A percentile compares a stretch with the other conserved stretches of the same genome.
Evolutionary conservation across 2,329 filamentous ascomycete species (phyloP).

Genomic region (Diaporthe sp.): DNA sequence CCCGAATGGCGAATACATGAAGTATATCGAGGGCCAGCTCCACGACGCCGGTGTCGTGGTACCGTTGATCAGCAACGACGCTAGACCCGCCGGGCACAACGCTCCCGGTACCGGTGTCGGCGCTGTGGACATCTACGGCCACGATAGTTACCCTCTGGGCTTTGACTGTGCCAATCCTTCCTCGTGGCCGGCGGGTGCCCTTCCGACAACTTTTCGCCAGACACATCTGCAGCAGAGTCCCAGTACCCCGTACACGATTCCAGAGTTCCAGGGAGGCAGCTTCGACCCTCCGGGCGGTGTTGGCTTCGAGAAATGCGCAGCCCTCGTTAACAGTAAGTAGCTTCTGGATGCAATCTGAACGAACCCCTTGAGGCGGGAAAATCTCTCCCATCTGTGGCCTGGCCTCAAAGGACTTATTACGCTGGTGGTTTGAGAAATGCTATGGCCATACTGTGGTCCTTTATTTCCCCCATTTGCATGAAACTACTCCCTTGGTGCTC

Average conservation of each 20-base stretch:
- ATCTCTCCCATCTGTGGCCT: too few relatives aligned
- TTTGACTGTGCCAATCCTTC: constrained; percentile 71
- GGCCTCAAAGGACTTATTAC: too few relatives aligned
- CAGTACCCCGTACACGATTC: constrained; percentile 71
- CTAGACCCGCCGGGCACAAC: constrained; percentile 66
- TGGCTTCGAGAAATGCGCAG: constrained; percentile 76
- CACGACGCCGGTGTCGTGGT: constrained; percentile 76
- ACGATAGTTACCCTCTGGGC: constrained; percentile 72
- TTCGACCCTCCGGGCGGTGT: constrained; percentile 81
- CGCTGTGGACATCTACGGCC: constrained; percentile 69
- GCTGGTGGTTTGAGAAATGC: too few relatives aligned
- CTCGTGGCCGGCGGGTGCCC: constrained; percentile 65
- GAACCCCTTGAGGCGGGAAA: too few relatives aligned
- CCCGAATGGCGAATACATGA: constrained; percentile 75
- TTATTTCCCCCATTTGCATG: too few relatives aligned
- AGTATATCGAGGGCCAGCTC: constrained; percentile 78
- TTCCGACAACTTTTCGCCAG: constrained; percentile 67
- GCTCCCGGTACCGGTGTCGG: constrained; percentile 66
- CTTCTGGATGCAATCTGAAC: too few relatives aligned
- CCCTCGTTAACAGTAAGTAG: constrained; percentile 73
- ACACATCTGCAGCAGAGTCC: constrained; percentile 71
- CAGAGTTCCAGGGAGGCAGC: constrained; percentile 62
- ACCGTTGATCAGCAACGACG: constrained; percentile 83
- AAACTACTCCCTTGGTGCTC: too few relatives aligned
- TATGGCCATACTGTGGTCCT: too few relatives aligned